Percentiles rank a stretch among this genome's conserved stretches.
phyloP scores from a whole-genome alignment of 2,329 filamentous ascomycete genomes.

The Colletotrichum tropicale region DNA sequence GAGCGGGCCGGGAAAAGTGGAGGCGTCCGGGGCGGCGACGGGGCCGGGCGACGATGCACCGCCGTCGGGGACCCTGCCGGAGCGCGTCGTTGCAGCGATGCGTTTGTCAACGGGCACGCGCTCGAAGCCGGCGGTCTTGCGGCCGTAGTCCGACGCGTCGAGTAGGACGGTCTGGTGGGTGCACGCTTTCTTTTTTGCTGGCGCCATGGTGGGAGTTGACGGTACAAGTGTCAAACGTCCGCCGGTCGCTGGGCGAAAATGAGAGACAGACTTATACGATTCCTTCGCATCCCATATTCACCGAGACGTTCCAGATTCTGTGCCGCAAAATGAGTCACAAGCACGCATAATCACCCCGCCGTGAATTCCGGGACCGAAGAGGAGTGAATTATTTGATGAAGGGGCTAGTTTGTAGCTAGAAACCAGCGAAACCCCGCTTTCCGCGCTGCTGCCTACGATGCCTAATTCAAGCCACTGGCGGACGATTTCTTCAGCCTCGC shows the following conservation, averaged over 20 bases:
- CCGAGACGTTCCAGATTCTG: no score
- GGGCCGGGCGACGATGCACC: neutral
- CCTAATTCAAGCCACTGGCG: neutral
- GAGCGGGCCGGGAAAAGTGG: constrained; percentile 61
- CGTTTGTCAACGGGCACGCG: constrained; percentile 29
- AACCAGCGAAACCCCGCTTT: neutral
- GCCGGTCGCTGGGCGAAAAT: neutral
- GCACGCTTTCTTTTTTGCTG: neutral
- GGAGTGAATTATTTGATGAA: neutral
- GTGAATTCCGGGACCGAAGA: neutral
- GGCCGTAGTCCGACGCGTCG: neutral
- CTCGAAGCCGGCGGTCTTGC: constrained; percentile 26
- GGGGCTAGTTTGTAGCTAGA: neutral
- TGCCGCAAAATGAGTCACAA: neutral
- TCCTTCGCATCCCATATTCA: neutral
- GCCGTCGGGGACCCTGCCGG: constrained; percentile 25
- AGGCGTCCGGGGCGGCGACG: constrained; percentile 22
- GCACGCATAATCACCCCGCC: neutral
- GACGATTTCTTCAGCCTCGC: neutral
- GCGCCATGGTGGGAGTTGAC: neutral
- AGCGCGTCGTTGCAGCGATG: constrained; percentile 30
- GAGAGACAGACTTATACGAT: neutral
- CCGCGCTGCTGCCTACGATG: neutral
- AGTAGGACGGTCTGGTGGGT: neutral
- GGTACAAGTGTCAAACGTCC: neutral